A percentile compares a stretch with the other conserved stretches of the same genome.
Conservation (phyloP, 495 filamentous ascomycete genomes). For the Penicillium salamii region DNA sequence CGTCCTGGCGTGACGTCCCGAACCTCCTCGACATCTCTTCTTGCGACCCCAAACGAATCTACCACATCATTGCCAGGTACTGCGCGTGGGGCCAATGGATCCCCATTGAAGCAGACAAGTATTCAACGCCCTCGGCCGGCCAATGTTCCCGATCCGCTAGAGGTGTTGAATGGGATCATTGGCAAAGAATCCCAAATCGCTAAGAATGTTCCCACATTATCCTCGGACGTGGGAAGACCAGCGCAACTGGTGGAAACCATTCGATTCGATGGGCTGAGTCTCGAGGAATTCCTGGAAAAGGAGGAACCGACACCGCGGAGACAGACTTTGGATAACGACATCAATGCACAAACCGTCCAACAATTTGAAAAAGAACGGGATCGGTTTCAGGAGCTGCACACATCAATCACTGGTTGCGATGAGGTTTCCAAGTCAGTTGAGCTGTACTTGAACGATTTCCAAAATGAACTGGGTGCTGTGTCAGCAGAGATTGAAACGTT, state of each 20-base stretch:
- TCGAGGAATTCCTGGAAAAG: constrained; percentile 65
- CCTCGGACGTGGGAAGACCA: constrained; percentile 31
- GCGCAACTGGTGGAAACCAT: constrained; percentile 57
- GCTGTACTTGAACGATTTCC: constrained; percentile 85
- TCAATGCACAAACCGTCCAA: constrained; percentile 66
- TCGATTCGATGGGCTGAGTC: constrained; percentile 71
- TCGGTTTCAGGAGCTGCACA: constrained; percentile 89
- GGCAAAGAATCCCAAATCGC: constrained; percentile 42
- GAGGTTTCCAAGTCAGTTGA: constrained; percentile 92
- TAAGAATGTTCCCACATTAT: constrained; percentile 11
- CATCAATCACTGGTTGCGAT: constrained; percentile 84
- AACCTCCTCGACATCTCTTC: constrained; percentile 64
- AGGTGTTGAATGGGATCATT: constrained; percentile 69
- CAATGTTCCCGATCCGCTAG: constrained; percentile 66
- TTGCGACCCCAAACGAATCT: constrained; percentile 65
- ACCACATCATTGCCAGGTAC: constrained; percentile 65
- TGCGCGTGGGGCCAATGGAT: constrained; percentile 61
- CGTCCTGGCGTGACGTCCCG: constrained; percentile 61
- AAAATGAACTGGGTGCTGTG: constrained; percentile 84
- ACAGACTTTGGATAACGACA: constrained; percentile 40
- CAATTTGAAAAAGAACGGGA: constrained; percentile 85
- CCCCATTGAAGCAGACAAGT: constrained; percentile 56
- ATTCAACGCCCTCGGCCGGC: constrained; percentile 41
- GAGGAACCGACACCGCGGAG: constrained; percentile 29
- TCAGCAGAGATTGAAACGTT: constrained; percentile 93